Conservation (phyloP, 305 asterid species). For the Rubia occidens region DNA sequence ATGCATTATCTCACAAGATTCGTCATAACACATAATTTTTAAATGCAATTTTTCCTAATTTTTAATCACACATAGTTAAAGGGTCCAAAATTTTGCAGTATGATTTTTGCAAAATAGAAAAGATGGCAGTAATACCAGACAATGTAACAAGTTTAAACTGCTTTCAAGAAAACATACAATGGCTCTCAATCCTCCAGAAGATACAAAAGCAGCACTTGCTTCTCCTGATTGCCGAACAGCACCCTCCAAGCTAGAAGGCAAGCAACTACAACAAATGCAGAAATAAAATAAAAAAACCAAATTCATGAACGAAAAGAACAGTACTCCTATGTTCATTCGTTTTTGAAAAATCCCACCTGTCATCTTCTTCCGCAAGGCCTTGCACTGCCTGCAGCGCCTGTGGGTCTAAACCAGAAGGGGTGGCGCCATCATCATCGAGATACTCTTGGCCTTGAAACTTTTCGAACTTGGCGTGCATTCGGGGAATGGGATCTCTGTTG, state of each 20-base stretch:
- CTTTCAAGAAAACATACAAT: constrained; percentile 38
- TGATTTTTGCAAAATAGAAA: too few relatives aligned
- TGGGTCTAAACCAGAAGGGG: constrained; percentile 13
- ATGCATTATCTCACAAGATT: background rate
- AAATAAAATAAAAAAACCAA: background rate
- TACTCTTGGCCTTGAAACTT: constrained; percentile 51
- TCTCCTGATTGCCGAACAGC: constrained; percentile 82
- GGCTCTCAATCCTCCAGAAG: constrained; percentile 82
- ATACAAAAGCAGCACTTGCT: constrained; percentile 73
- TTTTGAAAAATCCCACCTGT: constrained; percentile 36
- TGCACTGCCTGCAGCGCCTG: constrained; percentile 18
- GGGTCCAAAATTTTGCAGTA: too few relatives aligned
- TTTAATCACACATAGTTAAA: too few relatives aligned
- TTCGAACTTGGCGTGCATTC: constrained; percentile 54
- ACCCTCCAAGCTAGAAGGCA: constrained; percentile 91
- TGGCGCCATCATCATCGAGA: constrained; percentile 21
- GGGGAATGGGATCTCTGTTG: constrained; percentile 22
- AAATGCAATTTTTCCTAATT: background rate
- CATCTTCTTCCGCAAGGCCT: constrained; percentile 50
- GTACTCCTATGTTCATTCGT: background rate
- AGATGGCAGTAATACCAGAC: too few relatives aligned
- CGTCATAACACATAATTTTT: too few relatives aligned
- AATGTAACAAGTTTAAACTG: background rate
- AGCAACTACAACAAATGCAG: constrained; percentile 48
- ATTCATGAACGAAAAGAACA: background rate